Evolutionary conservation across 2,329 filamentous ascomycete genomes (phyloP).

Genomic region (Alternaria incomplexa): DNA sequence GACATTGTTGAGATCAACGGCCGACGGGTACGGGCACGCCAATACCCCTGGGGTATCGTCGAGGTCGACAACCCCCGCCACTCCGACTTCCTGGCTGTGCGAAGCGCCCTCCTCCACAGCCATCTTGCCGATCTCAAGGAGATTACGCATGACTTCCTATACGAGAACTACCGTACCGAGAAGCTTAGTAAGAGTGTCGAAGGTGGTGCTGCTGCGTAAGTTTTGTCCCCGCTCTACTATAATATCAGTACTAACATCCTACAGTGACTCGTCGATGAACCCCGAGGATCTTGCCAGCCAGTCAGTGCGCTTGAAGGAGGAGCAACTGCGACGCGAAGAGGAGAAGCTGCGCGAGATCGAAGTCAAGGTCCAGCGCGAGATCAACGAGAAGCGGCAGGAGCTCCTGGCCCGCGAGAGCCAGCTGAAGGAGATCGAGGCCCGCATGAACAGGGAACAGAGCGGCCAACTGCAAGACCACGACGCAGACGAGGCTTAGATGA

Average conservation of each 20-base stretch:
- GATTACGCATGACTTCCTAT: constrained; percentile 99
- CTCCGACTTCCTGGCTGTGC: constrained; percentile 97
- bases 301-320: constrained; percentile 98
- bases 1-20: constrained; percentile 93
- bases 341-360: constrained; percentile 99
- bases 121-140: constrained; percentile 98
- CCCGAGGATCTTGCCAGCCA: constrained; percentile 96
- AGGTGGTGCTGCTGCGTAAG: constrained; percentile 84
- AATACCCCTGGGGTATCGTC: constrained; percentile 99
- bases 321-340: constrained; percentile 97
- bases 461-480: constrained; percentile 42
- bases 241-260: constrained; percentile 29
- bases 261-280: constrained; percentile 86
- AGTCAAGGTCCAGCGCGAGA: constrained; percentile 98
- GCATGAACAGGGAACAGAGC: constrained; percentile 88
- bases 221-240: constrained; percentile 38
- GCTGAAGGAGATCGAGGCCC: constrained; percentile 96
- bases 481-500: constrained; percentile 38
- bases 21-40: constrained; percentile 88
- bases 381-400: constrained; percentile 99
- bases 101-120: constrained; percentile 94
- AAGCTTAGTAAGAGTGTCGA: constrained; percentile 99
- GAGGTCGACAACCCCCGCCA: constrained; percentile 99
- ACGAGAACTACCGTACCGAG: constrained; percentile 99
- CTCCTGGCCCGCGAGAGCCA: constrained; percentile 96